phyloP scores from a whole-genome alignment of 306 rosid genomes.

The Datisca glomerata region DNA sequence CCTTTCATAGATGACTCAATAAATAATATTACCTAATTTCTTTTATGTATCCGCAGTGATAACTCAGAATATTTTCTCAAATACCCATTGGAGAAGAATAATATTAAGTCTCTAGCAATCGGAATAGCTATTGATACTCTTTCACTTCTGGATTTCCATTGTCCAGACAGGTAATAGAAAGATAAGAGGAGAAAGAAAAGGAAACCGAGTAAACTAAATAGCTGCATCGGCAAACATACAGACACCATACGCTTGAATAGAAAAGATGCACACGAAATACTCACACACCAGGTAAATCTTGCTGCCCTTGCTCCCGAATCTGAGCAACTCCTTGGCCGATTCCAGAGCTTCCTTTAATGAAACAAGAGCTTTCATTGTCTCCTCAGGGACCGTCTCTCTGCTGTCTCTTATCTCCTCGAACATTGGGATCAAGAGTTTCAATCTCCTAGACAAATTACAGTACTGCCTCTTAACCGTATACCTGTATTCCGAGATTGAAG shows the following conservation, averaged over 20 bases:
- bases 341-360: conserved; percentile 47
- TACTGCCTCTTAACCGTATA: conserved; percentile 76
- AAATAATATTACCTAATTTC: no score
- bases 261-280: no score
- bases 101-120: no score
- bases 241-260: background rate
- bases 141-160: no score
- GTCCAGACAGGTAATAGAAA: background rate
- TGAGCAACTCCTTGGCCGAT: conserved; percentile 62
- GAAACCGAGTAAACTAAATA: background rate
- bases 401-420: conserved; percentile 83
- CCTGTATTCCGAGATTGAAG: conserved; percentile 70
- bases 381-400: conserved; percentile 25
- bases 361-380: conserved; percentile 41
- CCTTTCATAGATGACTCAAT: no score
- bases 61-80: no score
- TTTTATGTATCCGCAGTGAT: no score
- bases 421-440: conserved; percentile 83
- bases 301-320: conserved; percentile 75
- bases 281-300: conserved; percentile 90
- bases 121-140: no score
- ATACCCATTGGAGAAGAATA: no score
- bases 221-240: conserved; percentile 7
- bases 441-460: conserved; percentile 72
- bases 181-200: background rate